Evolutionary conservation across 495 filamentous ascomycete species (phyloP).

Genomic region (Hypomontagnella submonticulosa): DNA sequence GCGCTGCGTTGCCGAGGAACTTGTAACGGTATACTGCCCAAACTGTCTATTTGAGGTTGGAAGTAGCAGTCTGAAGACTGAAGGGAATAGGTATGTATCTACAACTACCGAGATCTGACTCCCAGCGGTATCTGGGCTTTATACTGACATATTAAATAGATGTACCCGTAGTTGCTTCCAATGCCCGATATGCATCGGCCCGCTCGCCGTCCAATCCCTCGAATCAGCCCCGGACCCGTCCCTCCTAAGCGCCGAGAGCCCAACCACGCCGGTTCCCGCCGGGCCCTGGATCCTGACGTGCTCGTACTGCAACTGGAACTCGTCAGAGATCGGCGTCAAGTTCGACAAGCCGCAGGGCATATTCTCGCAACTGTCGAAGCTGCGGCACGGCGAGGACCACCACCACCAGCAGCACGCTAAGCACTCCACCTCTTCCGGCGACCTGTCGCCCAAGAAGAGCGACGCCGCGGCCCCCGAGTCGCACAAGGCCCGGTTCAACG

Average conservation of each 20-base stretch:
- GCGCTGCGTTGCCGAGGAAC: conserved; percentile 89
- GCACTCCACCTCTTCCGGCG: conserved; percentile 34
- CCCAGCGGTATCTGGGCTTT: not conserved
- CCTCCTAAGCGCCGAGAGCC: conserved; percentile 53
- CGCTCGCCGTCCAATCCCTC: conserved; percentile 75
- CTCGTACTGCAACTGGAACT: conserved; percentile 90
- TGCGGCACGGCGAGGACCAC: conserved; percentile 65
- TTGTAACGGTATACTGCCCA: conserved; percentile 94
- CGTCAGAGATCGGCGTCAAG: conserved; percentile 86
- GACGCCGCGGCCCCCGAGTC: conserved; percentile 30
- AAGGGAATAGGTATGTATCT: conserved; percentile 85
- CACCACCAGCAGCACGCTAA: conserved; percentile 60
- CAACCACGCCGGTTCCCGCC: conserved; percentile 40
- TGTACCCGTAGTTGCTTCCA: conserved; percentile 95
- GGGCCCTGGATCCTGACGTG: conserved; percentile 86
- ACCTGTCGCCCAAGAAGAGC: conserved; percentile 29
- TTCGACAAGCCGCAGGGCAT: conserved; percentile 90
- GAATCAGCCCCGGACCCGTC: conserved; percentile 62
- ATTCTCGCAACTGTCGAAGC: conserved; percentile 76
- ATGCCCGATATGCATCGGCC: conserved; percentile 88
- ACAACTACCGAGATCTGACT: not conserved
- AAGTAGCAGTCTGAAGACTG: conserved; percentile 85
- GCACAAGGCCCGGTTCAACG: conserved; percentile 61
- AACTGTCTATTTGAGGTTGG: conserved; percentile 95
- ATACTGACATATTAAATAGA: conserved; percentile 57